Evolutionary conservation across 495 filamentous ascomycete species (phyloP).

Genomic region (Zalerion maritima): DNA sequence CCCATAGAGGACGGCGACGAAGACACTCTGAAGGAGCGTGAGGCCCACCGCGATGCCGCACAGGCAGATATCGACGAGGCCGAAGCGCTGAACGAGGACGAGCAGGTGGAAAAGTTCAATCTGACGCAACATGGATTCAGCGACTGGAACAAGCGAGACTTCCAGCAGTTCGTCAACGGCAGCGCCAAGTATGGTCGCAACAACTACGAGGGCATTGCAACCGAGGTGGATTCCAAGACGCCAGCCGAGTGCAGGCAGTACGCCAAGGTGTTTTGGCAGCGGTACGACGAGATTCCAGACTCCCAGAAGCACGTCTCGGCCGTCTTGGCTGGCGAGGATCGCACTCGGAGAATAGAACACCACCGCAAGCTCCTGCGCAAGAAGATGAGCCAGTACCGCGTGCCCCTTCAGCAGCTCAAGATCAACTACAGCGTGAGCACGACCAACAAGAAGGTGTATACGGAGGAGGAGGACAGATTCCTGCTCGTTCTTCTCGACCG

Average conservation of each 20-base stretch:
- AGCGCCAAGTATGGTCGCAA: constrained; percentile 82
- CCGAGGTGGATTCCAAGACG: constrained; percentile 84
- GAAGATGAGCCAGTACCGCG: constrained; percentile 91
- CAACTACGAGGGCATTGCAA: constrained; percentile 68
- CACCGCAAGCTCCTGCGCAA: constrained; percentile 87
- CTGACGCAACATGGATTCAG: constrained; percentile 78
- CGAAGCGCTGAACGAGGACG: constrained; percentile 74
- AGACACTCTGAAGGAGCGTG: constrained; percentile 65
- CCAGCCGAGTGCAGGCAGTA: constrained; percentile 75
- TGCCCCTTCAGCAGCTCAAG: constrained; percentile 92
- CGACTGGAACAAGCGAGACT: constrained; percentile 92
- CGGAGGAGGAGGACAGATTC: constrained; percentile 96
- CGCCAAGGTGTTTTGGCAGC: constrained; percentile 86
- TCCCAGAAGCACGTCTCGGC: constrained; percentile 73
- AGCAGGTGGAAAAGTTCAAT: constrained; percentile 65
- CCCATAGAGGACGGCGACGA: constrained; percentile 73
- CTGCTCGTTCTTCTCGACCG: constrained; percentile 84
- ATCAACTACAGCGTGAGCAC: constrained; percentile 98
- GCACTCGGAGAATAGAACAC: constrained; percentile 72
- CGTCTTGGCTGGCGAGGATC: constrained; percentile 86
- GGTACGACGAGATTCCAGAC: constrained; percentile 76
- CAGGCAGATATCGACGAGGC: constrained; percentile 90
- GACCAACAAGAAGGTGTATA: constrained; percentile 99
- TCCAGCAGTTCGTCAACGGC: constrained; percentile 94
- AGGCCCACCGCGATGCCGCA: constrained; percentile 75